These are phyloP conservation scores for Trichomonas vaginalis DNA, from an alignment of 208 protist genomes.

Conservation along the genomic window DNA sequence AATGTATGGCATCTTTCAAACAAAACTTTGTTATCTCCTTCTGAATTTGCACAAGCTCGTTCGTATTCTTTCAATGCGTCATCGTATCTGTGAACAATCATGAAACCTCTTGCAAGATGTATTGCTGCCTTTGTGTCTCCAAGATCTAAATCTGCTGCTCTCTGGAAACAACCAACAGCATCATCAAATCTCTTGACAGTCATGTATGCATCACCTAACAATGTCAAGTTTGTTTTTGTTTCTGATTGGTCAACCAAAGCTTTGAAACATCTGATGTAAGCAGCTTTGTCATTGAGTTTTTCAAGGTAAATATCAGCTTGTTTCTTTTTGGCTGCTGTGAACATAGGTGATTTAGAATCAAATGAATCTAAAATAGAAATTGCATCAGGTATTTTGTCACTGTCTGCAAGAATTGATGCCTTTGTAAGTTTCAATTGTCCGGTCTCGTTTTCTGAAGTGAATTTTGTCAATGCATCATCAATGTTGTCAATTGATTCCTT, in stretches of 20 bases:
- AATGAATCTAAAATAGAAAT: neutral
- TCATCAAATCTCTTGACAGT: neutral
- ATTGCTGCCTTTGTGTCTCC: neutral
- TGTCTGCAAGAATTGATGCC: neutral
- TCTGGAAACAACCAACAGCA: neutral
- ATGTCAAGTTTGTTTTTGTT: neutral
- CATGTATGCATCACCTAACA: neutral
- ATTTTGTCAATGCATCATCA: neutral
- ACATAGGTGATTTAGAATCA: neutral
- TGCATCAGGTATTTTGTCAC: neutral
- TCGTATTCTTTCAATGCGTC: neutral
- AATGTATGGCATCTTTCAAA: neutral
- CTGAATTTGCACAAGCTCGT: neutral
- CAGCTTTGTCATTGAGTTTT: neutral
- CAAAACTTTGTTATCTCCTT: neutral
- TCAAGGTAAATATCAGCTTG: neutral
- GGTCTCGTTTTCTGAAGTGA: neutral
- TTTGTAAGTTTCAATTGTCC: neutral
- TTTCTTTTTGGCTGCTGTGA: neutral
- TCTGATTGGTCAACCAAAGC: neutral
- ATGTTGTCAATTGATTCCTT: neutral
- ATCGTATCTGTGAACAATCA: neutral
- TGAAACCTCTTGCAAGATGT: neutral
- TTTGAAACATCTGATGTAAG: conserved; percentile 1
- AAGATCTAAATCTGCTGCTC: neutral